Base-by-base conservation (phyloP, 2,329 filamentous ascomycete genomes). In the Immersiporthe knoxdaviesiana region DNA sequence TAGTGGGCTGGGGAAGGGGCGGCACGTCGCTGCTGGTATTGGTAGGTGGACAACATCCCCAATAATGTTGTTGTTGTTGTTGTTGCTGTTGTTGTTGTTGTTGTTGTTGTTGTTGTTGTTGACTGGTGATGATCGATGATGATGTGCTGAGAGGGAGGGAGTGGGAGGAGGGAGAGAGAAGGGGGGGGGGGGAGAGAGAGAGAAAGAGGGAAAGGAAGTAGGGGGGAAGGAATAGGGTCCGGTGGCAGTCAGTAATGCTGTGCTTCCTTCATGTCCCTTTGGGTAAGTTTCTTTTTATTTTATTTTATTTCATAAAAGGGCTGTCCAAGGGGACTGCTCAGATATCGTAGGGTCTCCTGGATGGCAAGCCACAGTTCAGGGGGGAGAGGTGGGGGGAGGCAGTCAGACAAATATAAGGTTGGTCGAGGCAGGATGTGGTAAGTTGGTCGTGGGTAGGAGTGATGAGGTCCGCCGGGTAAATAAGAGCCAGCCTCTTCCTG, bases 11-110 rank as follows among this genome's bases (percentile, higher is more conserved):
- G 59, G 77, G 84, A 32, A 50, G 69, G 52, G 41, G 69, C 54
- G 63, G 67, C 67, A 41, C 60, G 81, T 75, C 81, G 83, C 77
- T 81, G 83, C 76, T 82, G 81, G 77, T 83, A 79, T 76, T 87
- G 84, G 79, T 83, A 75, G 74, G 77, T 80, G 77, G 83, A 78
- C 82, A 84, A 77, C 81, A 84, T 82, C 81, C 85, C 85, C 86
- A 88, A 88, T 85, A 35, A 35, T 35, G 35, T 35, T 35, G 35
- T 4, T 35, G n/a, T n/a, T n/a, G n/a, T n/a, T n/a, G n/a, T n/a
- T n/a, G n/a, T n/a, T n/a, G n/a, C n/a, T n/a, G n/a, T n/a, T n/a
- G n/a, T n/a, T n/a, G n/a, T n/a, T n/a, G n/a, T n/a, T n/a, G n/a
- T n/a, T n/a, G n/a, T n/a, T n/a, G n/a, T n/a, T n/a, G n/a, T n/a